A percentile compares a stretch with the other conserved stretches of the same genome.
phyloP scores from a whole-genome alignment of 2,329 filamentous ascomycete species.

The Hymenoscyphus albidus region DNA sequence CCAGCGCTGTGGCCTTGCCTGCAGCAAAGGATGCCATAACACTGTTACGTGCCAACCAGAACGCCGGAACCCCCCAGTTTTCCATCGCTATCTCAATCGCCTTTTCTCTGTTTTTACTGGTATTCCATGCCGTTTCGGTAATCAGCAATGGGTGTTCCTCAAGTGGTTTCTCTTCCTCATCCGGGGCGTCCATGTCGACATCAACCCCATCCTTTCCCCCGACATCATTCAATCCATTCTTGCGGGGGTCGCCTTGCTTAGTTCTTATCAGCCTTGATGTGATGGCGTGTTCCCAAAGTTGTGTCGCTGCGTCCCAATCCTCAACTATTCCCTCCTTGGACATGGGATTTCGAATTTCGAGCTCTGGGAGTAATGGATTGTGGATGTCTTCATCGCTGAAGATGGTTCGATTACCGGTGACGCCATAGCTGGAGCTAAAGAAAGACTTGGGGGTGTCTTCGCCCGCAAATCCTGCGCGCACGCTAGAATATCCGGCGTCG shows the following conservation, averaged over 20 bases:
- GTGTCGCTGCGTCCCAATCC: conserved; percentile 89
- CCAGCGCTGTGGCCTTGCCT: conserved; percentile 87
- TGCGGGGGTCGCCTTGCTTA: conserved; percentile 63
- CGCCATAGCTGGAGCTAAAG: conserved; percentile 83
- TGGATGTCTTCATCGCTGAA: conserved; percentile 91
- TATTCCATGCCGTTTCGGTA: conserved; percentile 93
- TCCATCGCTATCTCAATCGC: conserved; percentile 96
- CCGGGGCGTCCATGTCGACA: conserved; percentile 54
- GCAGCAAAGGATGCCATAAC: conserved; percentile 88
- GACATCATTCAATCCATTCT: conserved; percentile 75
- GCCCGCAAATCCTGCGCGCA: conserved; percentile 92
- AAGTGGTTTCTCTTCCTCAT: conserved; percentile 70
- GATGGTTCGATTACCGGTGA: conserved; percentile 51
- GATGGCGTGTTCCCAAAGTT: conserved; percentile 90
- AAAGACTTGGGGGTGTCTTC: conserved; percentile 96
- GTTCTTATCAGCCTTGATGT: conserved; percentile 81
- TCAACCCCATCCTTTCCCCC: conserved; percentile 41
- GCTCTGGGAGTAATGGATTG: conserved; percentile 61
- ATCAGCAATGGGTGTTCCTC: conserved; percentile 87
- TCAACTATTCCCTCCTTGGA: conserved; percentile 84
- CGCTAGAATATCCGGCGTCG: conserved; percentile 87
- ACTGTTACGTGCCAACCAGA: conserved; percentile 85
- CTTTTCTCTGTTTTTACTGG: conserved; percentile 83
- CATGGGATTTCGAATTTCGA: conserved; percentile 92
- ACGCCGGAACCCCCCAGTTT: conserved; percentile 90